Conservation (phyloP, 2,329 filamentous ascomycete species). For the Penicillium sp. region DNA sequence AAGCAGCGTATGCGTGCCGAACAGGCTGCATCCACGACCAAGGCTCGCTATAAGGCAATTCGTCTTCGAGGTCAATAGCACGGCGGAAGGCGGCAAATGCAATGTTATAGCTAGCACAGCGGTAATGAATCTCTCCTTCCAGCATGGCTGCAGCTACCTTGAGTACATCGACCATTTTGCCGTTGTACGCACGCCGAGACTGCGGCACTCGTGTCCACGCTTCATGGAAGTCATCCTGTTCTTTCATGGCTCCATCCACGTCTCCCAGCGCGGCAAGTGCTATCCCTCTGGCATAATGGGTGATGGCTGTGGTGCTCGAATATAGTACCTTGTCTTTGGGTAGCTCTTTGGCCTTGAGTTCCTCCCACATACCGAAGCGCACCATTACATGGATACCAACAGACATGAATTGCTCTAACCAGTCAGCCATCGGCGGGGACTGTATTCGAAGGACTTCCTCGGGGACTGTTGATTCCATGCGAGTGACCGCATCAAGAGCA, state of each 20-base stretch:
- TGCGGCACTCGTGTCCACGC: slow-evolving; percentile 54
- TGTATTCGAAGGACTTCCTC: slow-evolving; percentile 63
- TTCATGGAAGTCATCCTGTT: slow-evolving; percentile 53
- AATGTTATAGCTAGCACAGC: slow-evolving; percentile 54
- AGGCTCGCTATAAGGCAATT: slow-evolving; percentile 68
- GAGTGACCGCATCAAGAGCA: slow-evolving; percentile 59
- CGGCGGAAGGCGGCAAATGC: slow-evolving; percentile 60
- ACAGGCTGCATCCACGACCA: slow-evolving; percentile 78
- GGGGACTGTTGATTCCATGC: slow-evolving; percentile 62
- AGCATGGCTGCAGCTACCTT: slow-evolving; percentile 63
- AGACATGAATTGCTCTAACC: slow-evolving; percentile 68
- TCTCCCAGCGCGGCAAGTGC: slow-evolving; percentile 61
- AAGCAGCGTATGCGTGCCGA: slow-evolving; percentile 67
- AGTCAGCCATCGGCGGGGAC: slow-evolving; percentile 75
- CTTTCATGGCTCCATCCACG: slow-evolving; percentile 52
- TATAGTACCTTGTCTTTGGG: slow-evolving; percentile 62
- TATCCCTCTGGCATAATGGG: slow-evolving; percentile 65
- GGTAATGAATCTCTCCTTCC: slow-evolving; percentile 71
- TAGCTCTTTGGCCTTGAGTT: slow-evolving; percentile 58
- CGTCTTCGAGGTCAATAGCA: slow-evolving; percentile 61
- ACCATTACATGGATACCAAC: slow-evolving; percentile 68
- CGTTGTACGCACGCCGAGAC: slow-evolving; percentile 66
- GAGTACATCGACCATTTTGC: slow-evolving; percentile 64
- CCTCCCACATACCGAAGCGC: slow-evolving; percentile 70
- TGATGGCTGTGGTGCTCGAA: slow-evolving; percentile 65